Evolutionary conservation across 306 rosid species (phyloP).

Genomic region (Carpinus viminea): DNA sequence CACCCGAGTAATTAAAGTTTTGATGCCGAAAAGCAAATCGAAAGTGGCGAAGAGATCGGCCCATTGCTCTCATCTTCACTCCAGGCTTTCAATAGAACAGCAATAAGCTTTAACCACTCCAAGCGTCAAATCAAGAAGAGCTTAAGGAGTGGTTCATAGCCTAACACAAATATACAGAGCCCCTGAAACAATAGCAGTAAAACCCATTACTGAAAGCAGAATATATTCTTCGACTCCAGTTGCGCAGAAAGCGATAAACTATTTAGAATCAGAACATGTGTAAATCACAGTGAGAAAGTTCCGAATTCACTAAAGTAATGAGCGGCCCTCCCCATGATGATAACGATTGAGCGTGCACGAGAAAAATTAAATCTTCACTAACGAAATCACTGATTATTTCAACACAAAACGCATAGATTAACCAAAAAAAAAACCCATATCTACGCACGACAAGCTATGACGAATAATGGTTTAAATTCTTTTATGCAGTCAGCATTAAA

Average conservation of each 20-base stretch:
- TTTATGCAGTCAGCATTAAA: slow-evolving; percentile 18
- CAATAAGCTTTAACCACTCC: slow-evolving; percentile 15
- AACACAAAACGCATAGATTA: background rate
- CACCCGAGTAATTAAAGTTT: slow-evolving; percentile 31
- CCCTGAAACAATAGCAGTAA: slow-evolving; percentile 40
- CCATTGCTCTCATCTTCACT: slow-evolving; percentile 62
- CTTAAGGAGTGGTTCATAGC: slow-evolving; percentile 12
- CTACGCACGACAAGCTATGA: background rate
- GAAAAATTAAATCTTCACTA: background rate
- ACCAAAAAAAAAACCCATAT: background rate
- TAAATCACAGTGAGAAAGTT: slow-evolving; percentile 12
- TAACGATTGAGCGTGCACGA: slow-evolving; percentile 5
- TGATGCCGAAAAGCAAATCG: slow-evolving; percentile 39
- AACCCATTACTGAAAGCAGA: slow-evolving; percentile 14
- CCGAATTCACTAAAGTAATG: slow-evolving; percentile 20
- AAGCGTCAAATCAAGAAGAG: slow-evolving; percentile 23
- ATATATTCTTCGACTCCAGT: background rate
- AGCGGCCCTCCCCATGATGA: background rate
- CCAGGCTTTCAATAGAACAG: slow-evolving; percentile 1
- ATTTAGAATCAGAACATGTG: background rate
- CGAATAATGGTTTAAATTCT: background rate
- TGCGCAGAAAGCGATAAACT: background rate
- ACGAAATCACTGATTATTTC: background rate
- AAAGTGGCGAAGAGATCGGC: slow-evolving; percentile 51
- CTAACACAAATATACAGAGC: slow-evolving; percentile 2